These are phyloP conservation scores for Penicillium paxilli DNA, from an alignment of 495 filamentous ascomycete genomes.

Conservation along the genomic window DNA sequence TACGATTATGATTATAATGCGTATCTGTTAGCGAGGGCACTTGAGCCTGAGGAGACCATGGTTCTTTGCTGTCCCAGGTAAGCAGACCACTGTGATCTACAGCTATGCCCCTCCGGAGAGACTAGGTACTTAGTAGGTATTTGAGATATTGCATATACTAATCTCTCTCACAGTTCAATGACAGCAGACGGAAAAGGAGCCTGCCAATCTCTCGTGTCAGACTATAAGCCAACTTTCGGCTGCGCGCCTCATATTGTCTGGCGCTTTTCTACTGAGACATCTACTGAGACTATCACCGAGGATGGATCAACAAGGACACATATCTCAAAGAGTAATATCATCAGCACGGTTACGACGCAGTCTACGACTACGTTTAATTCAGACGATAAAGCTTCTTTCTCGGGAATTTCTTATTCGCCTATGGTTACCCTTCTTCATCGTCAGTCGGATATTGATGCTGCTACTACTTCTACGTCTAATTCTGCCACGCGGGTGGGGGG, in stretches of 20 bases:
- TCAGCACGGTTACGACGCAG: background rate
- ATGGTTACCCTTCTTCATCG: conserved; percentile 4
- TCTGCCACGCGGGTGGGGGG: too few species aligned
- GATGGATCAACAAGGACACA: background rate
- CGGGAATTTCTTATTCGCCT: background rate
- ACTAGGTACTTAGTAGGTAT: too few species aligned
- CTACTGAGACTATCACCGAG: background rate
- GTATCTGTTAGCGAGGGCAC: background rate
- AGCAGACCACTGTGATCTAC: background rate
- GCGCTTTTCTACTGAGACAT: background rate
- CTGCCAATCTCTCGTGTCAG: background rate
- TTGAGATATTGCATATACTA: background rate
- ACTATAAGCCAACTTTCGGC: conserved; percentile 1
- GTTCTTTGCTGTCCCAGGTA: conserved; percentile 11
- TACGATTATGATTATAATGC: background rate
- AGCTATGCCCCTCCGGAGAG: too few species aligned
- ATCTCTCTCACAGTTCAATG: background rate
- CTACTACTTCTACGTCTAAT: background rate
- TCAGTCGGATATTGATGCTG: background rate
- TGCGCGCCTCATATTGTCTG: background rate
- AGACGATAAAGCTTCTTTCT: background rate
- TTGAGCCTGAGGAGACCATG: conserved; percentile 4
- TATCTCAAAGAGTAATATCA: background rate
- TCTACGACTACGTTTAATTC: background rate
- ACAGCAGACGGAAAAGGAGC: background rate